These are phyloP conservation scores for Botrytis pseudocinerea DNA, from an alignment of 2,329 filamentous ascomycete species.

Conservation along the genomic window DNA sequence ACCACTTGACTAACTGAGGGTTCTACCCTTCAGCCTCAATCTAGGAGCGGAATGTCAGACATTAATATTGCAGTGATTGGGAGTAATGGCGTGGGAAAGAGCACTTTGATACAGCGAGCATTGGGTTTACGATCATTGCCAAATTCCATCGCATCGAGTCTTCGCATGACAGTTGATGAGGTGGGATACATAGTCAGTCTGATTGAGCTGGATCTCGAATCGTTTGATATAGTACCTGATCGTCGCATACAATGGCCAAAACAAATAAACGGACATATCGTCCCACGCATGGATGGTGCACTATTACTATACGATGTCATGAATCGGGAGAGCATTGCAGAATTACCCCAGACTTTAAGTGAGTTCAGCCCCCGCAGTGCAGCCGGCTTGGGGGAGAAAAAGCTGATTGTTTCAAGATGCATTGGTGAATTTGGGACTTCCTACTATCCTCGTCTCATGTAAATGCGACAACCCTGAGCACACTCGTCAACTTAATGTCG, in stretches of 20 bases:
- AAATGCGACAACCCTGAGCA: constrained; percentile 82
- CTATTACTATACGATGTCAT: constrained; percentile 87
- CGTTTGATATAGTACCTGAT: constrained; percentile 60
- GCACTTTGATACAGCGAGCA: constrained; percentile 65
- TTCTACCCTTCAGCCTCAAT: constrained; percentile 34
- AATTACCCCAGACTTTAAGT: constrained; percentile 78
- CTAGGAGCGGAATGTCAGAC: constrained; percentile 46
- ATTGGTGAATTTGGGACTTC: constrained; percentile 69
- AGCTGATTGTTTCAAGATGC: constrained; percentile 56
- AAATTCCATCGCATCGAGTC: constrained; percentile 54
- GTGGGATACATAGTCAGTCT: constrained; percentile 59
- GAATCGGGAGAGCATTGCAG: constrained; percentile 70
- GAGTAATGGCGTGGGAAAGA: constrained; percentile 66
- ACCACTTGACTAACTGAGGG: background rate
- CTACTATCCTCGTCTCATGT: constrained; percentile 79
- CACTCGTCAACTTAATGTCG: constrained; percentile 69
- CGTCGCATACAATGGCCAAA: constrained; percentile 66
- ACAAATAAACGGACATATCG: constrained; percentile 66
- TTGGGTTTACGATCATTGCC: constrained; percentile 56
- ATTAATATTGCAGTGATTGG: constrained; percentile 69
- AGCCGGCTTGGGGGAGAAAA: constrained; percentile 8
- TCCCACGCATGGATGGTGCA: constrained; percentile 78
- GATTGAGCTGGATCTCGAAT: constrained; percentile 66
- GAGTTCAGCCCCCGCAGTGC: constrained; percentile 46
- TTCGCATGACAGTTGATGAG: constrained; percentile 60